phyloP scores from a whole-genome alignment of 495 filamentous ascomycete genomes.

The Penicillium flavigenum region DNA sequence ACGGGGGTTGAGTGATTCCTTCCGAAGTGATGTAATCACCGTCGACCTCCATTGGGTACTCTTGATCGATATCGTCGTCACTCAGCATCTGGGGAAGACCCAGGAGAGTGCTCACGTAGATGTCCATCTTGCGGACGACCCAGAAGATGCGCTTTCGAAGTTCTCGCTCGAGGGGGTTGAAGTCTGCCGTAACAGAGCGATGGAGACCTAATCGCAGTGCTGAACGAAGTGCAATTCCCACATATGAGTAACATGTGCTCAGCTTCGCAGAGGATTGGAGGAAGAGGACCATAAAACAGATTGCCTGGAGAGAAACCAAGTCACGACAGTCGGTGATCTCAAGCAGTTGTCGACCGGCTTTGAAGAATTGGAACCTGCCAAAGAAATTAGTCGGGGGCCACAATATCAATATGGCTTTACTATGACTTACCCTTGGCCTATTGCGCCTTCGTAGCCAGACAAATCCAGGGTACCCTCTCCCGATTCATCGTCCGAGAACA shows the following conservation, averaged over 20 bases:
- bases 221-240: conserved; percentile 85
- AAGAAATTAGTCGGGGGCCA: conserved; percentile 3
- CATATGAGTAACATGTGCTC: conserved; percentile 89
- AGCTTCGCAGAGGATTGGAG: conserved; percentile 87
- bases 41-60: conserved; percentile 79
- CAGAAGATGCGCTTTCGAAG: conserved; percentile 84
- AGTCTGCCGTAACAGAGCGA: conserved; percentile 69
- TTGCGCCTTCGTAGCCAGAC: conserved; percentile 66
- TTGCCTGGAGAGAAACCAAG: conserved; percentile 76
- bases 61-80: conserved; percentile 90
- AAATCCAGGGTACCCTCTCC: conserved; percentile 41
- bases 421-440: conserved; percentile 71
- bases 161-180: conserved; percentile 83
- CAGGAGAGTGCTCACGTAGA: conserved; percentile 84
- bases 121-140: conserved; percentile 89
- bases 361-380: conserved; percentile 79
- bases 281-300: conserved; percentile 91
- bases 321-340: conserved; percentile 93
- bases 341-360: conserved; percentile 71
- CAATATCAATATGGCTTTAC: neutral
- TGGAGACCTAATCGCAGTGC: conserved; percentile 86
- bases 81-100: conserved; percentile 82
- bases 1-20: conserved; percentile 69
- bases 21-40: conserved; percentile 85
- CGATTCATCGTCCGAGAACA: conserved; percentile 63